phyloP scores from a whole-genome alignment of 2,329 filamentous ascomycete species.

The Alternaria infectoria region DNA sequence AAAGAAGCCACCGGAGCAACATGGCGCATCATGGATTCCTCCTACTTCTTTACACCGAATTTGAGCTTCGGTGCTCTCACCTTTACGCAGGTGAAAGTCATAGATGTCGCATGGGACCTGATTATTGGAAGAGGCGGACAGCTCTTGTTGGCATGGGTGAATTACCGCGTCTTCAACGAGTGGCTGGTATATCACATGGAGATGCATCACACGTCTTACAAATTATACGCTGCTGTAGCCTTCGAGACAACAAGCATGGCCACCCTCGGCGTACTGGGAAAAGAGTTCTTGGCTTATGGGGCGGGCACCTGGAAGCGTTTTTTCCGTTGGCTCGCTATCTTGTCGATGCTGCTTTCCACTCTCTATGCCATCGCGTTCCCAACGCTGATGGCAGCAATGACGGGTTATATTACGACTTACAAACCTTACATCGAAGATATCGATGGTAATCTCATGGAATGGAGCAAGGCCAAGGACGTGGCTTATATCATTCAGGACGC shows the following conservation, averaged over 20 bases:
- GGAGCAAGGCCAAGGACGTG: slow-evolving; percentile 21
- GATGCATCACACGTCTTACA: slow-evolving; percentile 37
- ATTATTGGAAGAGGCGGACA: slow-evolving; percentile 46
- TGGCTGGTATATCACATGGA: slow-evolving; percentile 47
- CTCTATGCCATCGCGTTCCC: slow-evolving; percentile 46
- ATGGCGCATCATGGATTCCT: slow-evolving; percentile 45
- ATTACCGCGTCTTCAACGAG: slow-evolving; percentile 48
- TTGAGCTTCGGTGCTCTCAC: slow-evolving; percentile 40
- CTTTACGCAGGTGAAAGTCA: slow-evolving; percentile 47
- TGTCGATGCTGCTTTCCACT: slow-evolving; percentile 40
- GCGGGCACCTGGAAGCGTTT: slow-evolving; percentile 30
- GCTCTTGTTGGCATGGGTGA: slow-evolving; percentile 39
- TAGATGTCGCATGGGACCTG: slow-evolving; percentile 50
- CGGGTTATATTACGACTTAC: slow-evolving; percentile 46
- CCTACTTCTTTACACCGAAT: slow-evolving; percentile 44
- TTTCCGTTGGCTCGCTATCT: slow-evolving; percentile 42
- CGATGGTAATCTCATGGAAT: slow-evolving; percentile 34
- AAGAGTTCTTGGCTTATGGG: slow-evolving; percentile 35
- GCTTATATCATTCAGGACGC: slow-evolving; percentile 25
- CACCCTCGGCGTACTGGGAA: slow-evolving; percentile 41
- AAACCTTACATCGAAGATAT: slow-evolving; percentile 37
- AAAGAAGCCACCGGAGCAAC: slow-evolving; percentile 34
- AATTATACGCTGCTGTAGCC: slow-evolving; percentile 37
- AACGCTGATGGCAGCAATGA: slow-evolving; percentile 49
- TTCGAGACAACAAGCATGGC: slow-evolving; percentile 37